Conservation (phyloP, 257 asterid genomes). For the Solanum medicagineum region DNA sequence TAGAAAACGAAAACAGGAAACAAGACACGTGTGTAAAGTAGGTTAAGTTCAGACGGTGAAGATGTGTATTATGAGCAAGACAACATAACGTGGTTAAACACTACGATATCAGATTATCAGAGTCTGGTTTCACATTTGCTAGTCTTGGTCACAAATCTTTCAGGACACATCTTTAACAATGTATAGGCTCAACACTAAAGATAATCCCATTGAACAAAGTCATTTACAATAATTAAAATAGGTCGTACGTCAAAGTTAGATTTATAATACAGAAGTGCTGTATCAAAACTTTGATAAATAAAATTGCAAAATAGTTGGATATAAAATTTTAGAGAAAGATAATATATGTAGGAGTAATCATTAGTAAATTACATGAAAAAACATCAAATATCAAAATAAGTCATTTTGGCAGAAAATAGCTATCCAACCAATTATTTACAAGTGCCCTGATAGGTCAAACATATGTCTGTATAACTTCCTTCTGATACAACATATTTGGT, state of each 20-base stretch:
- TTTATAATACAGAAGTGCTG: not conserved
- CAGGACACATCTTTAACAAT: not conserved
- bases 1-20: not conserved
- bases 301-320: not conserved
- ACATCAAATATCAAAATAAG: not conserved
- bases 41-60: not conserved
- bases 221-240: not conserved
- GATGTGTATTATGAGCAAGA: not conserved
- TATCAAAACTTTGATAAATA: not conserved
- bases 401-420: not conserved
- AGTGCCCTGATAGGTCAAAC: not conserved
- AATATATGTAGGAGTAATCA: not conserved
- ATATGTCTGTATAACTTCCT: not conserved
- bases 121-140: not conserved
- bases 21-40: not conserved
- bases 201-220: not conserved
- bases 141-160: not conserved
- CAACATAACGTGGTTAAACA: not conserved
- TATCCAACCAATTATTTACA: not conserved
- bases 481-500: not conserved
- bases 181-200: not conserved
- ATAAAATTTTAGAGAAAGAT: not conserved
- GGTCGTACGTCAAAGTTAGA: not conserved
- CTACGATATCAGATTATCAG: not conserved
- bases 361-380: not conserved